Evolutionary conservation across 305 asterid genomes (phyloP).

Genomic region (Solanum chacoense): DNA sequence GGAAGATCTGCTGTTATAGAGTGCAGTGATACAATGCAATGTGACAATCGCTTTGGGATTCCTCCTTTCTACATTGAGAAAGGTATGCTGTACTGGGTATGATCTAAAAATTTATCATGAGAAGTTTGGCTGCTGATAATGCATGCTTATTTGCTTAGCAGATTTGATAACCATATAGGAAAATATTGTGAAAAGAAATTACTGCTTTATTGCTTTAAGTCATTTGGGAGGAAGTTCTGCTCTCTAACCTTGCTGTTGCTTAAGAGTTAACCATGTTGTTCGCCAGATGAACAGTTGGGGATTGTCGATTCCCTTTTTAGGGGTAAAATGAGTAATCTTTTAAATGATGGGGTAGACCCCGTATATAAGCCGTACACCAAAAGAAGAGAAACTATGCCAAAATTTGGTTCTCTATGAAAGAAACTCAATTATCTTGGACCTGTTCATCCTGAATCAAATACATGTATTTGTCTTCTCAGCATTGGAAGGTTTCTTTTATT

Average conservation of each 20-base stretch:
- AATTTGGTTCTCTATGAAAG: neutral
- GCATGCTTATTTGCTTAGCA: neutral
- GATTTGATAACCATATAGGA: neutral
- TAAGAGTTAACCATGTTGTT: neutral
- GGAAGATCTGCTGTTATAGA: conserved; percentile 23
- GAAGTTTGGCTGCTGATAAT: neutral
- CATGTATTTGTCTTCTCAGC: neutral
- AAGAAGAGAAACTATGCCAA: neutral
- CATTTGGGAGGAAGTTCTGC: neutral
- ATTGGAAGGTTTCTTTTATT: neutral
- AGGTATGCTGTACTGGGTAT: conserved; percentile 32
- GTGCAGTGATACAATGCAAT: conserved; percentile 43
- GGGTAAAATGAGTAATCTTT: neutral
- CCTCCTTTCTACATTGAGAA: conserved; percentile 86
- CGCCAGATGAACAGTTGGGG: neutral
- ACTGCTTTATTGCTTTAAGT: neutral
- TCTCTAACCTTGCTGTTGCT: neutral
- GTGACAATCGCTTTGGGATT: conserved; percentile 66
- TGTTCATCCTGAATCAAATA: neutral
- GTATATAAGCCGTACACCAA: neutral
- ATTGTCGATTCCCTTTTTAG: neutral
- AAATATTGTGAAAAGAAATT: neutral
- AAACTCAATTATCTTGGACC: neutral
- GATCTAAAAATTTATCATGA: neutral
- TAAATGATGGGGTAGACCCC: neutral